Evolutionary conservation across 805 yeast genomes (phyloP).

Genomic region (Isabelozyma gotoi): DNA sequence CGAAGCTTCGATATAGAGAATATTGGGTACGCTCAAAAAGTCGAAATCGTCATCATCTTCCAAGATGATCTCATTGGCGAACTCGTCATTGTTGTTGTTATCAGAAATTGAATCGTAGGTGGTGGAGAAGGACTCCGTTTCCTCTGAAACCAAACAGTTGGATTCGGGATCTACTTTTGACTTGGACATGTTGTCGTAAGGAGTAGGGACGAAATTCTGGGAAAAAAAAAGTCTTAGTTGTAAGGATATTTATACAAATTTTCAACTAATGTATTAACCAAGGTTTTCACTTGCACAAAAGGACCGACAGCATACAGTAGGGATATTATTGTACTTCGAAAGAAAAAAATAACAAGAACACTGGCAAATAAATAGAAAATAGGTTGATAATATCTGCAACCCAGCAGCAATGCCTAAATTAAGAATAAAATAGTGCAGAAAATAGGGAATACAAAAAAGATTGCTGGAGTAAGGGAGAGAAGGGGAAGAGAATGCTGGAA

Average conservation of each 20-base stretch:
- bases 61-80: not conserved
- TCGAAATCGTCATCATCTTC: constrained; percentile 7
- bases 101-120: not conserved
- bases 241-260: not conserved
- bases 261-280: no score
- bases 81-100: no score
- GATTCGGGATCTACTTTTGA: not conserved
- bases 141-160: not conserved
- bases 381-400: not conserved
- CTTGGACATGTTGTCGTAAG: not conserved
- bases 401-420: not conserved
- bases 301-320: not conserved
- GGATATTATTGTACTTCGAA: no score
- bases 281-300: not conserved
- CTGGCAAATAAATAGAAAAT: not conserved
- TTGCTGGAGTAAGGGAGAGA: no score
- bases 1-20: constrained; percentile 32
- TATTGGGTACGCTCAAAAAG: constrained; percentile 16
- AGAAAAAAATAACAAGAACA: not conserved
- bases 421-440: not conserved
- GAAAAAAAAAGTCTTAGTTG: not conserved
- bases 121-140: not conserved
- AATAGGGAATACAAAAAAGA: not conserved
- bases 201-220: not conserved
- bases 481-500: no score